Base-by-base conservation (phyloP, 345 rosid species). In the Atalantia buxifolia region DNA sequence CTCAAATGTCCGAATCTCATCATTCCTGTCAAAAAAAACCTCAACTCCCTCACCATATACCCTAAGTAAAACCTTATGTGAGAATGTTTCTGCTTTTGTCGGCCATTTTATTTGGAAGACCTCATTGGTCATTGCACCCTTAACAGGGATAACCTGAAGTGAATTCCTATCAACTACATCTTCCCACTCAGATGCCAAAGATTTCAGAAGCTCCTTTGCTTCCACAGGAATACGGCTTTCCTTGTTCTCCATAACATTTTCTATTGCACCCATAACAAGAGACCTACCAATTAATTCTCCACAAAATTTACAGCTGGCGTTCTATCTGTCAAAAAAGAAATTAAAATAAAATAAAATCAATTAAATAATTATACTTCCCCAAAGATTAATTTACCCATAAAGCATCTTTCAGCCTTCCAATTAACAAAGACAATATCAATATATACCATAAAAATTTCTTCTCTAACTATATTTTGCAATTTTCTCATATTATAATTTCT, bases 51-150 rank as follows among this genome's bases (percentile, higher is more conserved):
- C 95, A 28, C 99, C 97, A 33, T 95, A 95, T 70, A 95, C 91
- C 85, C 99, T 87, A 79, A 92, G 87, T 71, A 95, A 24, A 78
- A 95, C 89, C 82, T 91, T 86, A 19, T 78, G 78, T 0, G 91
- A 86, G 59, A 78, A 80, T 66, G 78, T 6, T 74, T 72, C 83
- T 31, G 74, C 67, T 78, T 75, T 57, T 72, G 90, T 85, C 80
- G 98, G 99, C 98, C 99, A 96, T 74, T 88, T 95, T 66, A 95
- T 88, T 86, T 92, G 94, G 78, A 81, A 95, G 13, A 95, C 97
- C 89, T 91, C 88, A 74, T 95, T 95, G 27, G 99, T 95, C 97
- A 95, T 89, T 2, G 98, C 98, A 48, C 98, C 98, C 65, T 89
- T 91, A 27, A 95, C 68, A 8, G 92, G 97, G 28, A 92, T 85